Evolutionary conservation across 495 filamentous ascomycete species (phyloP), one percentile per base, ranked within the genome.

Genomic region (Venustampulla echinocandica): DNA sequence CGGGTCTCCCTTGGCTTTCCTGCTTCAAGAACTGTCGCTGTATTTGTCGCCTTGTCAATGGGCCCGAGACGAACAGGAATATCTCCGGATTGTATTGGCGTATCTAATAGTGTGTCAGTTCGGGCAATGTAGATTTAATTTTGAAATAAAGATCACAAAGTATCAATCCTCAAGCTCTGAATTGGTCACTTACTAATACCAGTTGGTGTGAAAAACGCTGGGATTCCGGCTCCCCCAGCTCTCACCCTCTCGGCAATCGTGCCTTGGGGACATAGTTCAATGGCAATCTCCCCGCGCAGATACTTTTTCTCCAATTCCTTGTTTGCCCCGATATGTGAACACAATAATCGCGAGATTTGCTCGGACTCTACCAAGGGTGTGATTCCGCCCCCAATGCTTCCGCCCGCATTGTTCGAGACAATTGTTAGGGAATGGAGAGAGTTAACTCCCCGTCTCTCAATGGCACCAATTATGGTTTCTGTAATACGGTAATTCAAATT

Each of bases 341-440:
- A 70, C 53, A 81, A 75, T 58, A 81, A 71, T 51, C 72, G 69
- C 46, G 68, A 64, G 43, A 83, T 64, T 47, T 81, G 78, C 13
- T 75, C 71, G 47, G 69, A 60, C 52, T 69, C 53, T 4, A 76
- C 70, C 23, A 80, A 63, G 2, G 71, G 61, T 19, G 74, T 69
- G 1, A 80, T 63, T 4, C 76, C 64, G 17, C 69, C 79, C n/a
- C 68, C 61, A 19, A 68, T 65, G 32, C 71, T 73, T 6, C 70
- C 64, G 22, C 79, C 79, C 17, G 77, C 79, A 59, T 82, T 82
- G 61, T 83, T 83, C 40, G 77, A 82, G 23, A 82, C 78, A 27
- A 74, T 76, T 1, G 78, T 82, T 11, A 83, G 65, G 5, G 66
- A 63, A 47, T 71, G 69, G 2, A 75, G 62, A n/a, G 58, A 61